Percentiles rank a stretch among this genome's conserved stretches.
Evolutionary conservation across 2,329 filamentous ascomycete species (phyloP).

Genomic region (Fusarium brevicatenulatum): DNA sequence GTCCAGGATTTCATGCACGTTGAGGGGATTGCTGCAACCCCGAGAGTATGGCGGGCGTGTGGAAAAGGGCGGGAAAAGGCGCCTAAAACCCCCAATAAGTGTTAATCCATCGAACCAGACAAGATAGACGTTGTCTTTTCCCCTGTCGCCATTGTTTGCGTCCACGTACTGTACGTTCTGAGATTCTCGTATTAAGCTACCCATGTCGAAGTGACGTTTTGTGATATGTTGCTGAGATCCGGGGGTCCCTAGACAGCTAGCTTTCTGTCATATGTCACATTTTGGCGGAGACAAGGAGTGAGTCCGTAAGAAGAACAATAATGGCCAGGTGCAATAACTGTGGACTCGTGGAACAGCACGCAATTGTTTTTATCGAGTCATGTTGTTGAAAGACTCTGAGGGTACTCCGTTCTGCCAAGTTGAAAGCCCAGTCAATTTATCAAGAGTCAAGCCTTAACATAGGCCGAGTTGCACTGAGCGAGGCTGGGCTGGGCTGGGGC

Average conservation of each 20-base stretch:
- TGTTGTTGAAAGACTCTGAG: slow-evolving; percentile 5
- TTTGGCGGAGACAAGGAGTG: slow-evolving; percentile 8
- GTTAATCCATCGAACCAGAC: background rate
- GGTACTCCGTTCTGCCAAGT: background rate
- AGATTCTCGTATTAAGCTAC: slow-evolving; percentile 14
- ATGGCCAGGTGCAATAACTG: slow-evolving; percentile 4
- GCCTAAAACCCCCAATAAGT: slow-evolving; percentile 6
- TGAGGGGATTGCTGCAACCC: slow-evolving; percentile 20
- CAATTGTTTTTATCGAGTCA: slow-evolving; percentile 8
- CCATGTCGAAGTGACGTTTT: slow-evolving; percentile 27
- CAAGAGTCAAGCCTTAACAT: background rate
- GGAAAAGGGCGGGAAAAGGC: slow-evolving; percentile 20
- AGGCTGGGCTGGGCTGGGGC: background rate
- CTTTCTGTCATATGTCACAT: slow-evolving; percentile 31
- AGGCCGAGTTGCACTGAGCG: background rate
- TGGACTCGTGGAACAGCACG: slow-evolving; percentile 7
- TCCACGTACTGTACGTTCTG: background rate
- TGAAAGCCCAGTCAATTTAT: background rate
- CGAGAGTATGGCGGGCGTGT: slow-evolving; percentile 23
- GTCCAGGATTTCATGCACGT: slow-evolving; percentile 38
- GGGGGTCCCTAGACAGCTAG: slow-evolving; percentile 8
- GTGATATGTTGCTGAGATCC: slow-evolving; percentile 24
- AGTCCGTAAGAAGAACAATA: slow-evolving; percentile 10
- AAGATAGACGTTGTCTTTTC: slow-evolving; percentile 16
- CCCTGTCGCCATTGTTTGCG: background rate